Conservation (phyloP, 805 yeast species). For the Kockiozyma suomiensis region DNA sequence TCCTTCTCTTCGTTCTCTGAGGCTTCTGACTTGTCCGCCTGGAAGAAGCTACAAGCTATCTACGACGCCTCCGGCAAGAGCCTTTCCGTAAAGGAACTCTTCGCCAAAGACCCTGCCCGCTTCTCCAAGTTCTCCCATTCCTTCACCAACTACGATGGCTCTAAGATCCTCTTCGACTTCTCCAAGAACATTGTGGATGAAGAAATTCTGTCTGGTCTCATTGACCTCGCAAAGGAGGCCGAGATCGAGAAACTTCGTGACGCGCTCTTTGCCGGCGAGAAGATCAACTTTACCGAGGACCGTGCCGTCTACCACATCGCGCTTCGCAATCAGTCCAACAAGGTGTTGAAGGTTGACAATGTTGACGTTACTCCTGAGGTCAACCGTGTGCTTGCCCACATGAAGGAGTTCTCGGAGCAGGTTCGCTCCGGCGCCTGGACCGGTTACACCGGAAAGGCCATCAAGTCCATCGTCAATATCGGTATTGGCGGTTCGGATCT, state of each 20-base stretch:
- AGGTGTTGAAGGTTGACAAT: constrained; percentile 87
- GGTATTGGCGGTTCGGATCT: constrained; percentile 99
- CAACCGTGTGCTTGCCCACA: constrained; percentile 86
- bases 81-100: constrained; percentile 76
- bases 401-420: constrained; percentile 90
- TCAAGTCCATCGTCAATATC: constrained; percentile 92
- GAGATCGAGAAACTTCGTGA: constrained; percentile 84
- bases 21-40: constrained; percentile 77
- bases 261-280: constrained; percentile 87
- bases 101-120: constrained; percentile 71
- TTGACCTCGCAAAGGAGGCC: constrained; percentile 87
- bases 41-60: constrained; percentile 73
- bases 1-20: constrained; percentile 56
- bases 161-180: constrained; percentile 89
- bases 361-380: constrained; percentile 88
- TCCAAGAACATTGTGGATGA: constrained; percentile 92
- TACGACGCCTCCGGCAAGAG: constrained; percentile 70
- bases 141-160: constrained; percentile 81
- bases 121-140: constrained; percentile 75
- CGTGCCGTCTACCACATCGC: constrained; percentile 98
- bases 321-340: constrained; percentile 86
- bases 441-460: constrained; percentile 93
- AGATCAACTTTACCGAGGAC: constrained; percentile 93
- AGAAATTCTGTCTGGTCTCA: constrained; percentile 66
- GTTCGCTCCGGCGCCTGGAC: constrained; percentile 95